Evolutionary conservation across 257 asterid genomes (phyloP), one percentile per base, ranked within the genome.

Genomic region (Jacaranda mimosifolia): DNA sequence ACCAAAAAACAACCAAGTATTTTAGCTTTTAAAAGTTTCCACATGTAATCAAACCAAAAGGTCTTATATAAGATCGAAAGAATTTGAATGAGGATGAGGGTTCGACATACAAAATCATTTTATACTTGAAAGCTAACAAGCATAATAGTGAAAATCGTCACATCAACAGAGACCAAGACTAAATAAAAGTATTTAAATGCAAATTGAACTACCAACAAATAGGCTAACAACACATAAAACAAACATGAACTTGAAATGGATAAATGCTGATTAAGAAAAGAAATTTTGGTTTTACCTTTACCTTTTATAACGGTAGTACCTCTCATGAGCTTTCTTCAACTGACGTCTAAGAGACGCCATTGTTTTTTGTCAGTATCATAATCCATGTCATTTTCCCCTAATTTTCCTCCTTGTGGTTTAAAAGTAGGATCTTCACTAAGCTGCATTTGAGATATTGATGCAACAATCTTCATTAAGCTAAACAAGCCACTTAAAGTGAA

Each of bases 331-430:
- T 87, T 51, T 88, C 83, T 78, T 79, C 70, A 92, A 89, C 39
- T 87, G 89, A 43, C 96, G 94, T 72, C 97, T 88, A 72, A 92
- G 94, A 76, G 83, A 71, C 6, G 96, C 97, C 97, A 92, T 92
- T 83, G 89, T 72, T 83, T 90, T 91, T 60, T 71, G 82, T 92
- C 97, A 79, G 94, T 86, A 82, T 92, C 96, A 72, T 90, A 92
- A 72, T 90, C 97, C 97, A 90, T 88, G 71, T 92, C 97, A 81
- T 81, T 87, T 88, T 86, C 94, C 69, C 97, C 95, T 45, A 90
- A 82, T 68, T 80, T 88, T 35, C 97, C 94, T 48, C 97, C 97
- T 88, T 90, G 94, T 6, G 94, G 97, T 83, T 88, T 92, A 60
- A 90, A 92, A 56, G 94, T 79, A 19, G 94, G 87, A 60, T 92